Percentiles rank a stretch among this genome's conserved stretches.
Conservation (phyloP, 2,329 filamentous ascomycete genomes). For the Xylariaceae sp. region DNA sequence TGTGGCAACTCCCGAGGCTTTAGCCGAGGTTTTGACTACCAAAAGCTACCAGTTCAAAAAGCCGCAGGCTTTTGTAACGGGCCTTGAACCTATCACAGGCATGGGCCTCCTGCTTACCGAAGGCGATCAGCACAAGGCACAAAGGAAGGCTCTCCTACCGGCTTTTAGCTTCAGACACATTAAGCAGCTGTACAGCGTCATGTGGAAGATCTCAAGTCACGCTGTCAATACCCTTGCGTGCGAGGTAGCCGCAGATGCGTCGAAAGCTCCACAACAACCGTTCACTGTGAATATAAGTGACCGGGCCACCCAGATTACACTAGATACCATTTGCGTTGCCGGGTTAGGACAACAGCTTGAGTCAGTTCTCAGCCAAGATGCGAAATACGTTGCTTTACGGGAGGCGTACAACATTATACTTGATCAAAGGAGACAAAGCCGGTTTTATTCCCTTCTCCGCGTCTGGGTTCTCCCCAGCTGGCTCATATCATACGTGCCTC, state of each 20-base stretch:
- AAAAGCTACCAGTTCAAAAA: conserved; percentile 28
- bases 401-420: conserved; percentile 23
- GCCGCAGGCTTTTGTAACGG: conserved; percentile 15
- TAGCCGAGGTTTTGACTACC: conserved; percentile 25
- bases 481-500: conserved; percentile 17
- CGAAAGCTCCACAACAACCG: background rate
- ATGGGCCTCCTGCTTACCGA: conserved; percentile 24
- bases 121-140: conserved; percentile 27
- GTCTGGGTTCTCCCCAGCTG: conserved; percentile 19
- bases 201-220: conserved; percentile 27
- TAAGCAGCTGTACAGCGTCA: conserved; percentile 24
- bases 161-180: conserved; percentile 29
- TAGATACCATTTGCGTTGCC: conserved; percentile 27
- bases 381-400: conserved; percentile 16
- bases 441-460: conserved; percentile 20
- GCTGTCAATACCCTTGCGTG: conserved; percentile 15
- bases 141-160: conserved; percentile 25
- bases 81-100: conserved; percentile 19
- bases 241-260: conserved; percentile 11
- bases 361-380: conserved; percentile 23
- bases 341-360: conserved; percentile 25
- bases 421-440: conserved; percentile 6
- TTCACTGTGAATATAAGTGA: conserved; percentile 16
- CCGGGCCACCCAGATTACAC: conserved; percentile 24
- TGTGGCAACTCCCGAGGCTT: conserved; percentile 15